Evolutionary conservation across 768 basidiomycete species (phyloP), one percentile per base, ranked within the genome.

Genomic region (Lactarius akahatsu): DNA sequence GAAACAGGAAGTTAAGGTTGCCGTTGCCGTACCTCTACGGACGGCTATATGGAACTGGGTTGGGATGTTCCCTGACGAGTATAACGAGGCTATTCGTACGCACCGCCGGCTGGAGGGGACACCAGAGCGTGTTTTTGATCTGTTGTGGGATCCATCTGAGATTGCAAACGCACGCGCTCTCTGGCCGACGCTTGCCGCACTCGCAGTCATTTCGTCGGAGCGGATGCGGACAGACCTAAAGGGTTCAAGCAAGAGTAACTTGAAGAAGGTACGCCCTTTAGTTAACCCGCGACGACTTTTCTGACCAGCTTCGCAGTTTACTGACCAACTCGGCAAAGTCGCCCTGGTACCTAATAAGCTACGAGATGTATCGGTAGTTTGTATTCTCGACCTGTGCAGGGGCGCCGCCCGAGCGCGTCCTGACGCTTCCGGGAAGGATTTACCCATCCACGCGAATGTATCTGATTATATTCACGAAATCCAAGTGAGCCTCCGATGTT

Each of bases 21-120:
- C 89, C 1, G 82, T 95, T 57, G 86, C 92, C 0, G 79, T 84
- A 32, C 85, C 89, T 32, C 81, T 96, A 41, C 85, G 92, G 26
- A 81, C 83, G 34, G 92, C 91, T 1, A 80, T 96, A 32, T 96
- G 94, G 94, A 93, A 90, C 69, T 96, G 93, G 93, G 87, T 96
- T 38, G 87, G 90, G 36, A 79, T 85, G 28, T 91, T 88, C 72
- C 89, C 92, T 0, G 77, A 80, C 6, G 92, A 97, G 73, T 96
- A 87, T 74, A 88, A 88, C 61, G 87, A 92, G 8, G 81, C 85
- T 5, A 81, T 94, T 43, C 80, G 83, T 11, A 79, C 81, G 3
- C 81, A 87, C 55, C 85, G 87, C 43, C 76, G 79, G 56, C 79
- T 91, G 15, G 95, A 96, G 65, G 92, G 90, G 52, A 86, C 87